These are phyloP conservation scores for Fusarium chuoi DNA, from an alignment of 2,329 filamentous ascomycete species.

Conservation along the genomic window DNA sequence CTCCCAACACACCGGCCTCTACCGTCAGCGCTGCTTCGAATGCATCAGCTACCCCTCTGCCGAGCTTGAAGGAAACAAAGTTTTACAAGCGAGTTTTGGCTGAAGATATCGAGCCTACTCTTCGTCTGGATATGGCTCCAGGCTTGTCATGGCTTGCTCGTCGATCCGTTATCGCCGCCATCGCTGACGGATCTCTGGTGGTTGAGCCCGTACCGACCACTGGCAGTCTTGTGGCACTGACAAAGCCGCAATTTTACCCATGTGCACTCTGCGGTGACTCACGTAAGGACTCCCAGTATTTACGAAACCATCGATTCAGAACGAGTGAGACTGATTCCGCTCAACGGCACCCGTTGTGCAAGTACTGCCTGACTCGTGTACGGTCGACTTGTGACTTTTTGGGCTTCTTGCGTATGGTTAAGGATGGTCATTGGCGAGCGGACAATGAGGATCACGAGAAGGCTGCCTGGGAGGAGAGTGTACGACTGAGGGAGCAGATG, in stretches of 20 bases:
- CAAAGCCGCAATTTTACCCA: slow-evolving; percentile 68
- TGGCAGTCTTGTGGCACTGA: slow-evolving; percentile 59
- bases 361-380: slow-evolving; percentile 84
- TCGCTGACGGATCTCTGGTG: slow-evolving; percentile 85
- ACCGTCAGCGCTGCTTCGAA: slow-evolving; percentile 58
- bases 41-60: slow-evolving; percentile 52
- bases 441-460: slow-evolving; percentile 87
- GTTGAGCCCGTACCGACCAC: slow-evolving; percentile 85
- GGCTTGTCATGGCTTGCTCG: slow-evolving; percentile 94
- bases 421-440: slow-evolving; percentile 90
- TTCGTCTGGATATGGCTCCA: slow-evolving; percentile 88
- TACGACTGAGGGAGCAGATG: slow-evolving; percentile 90
- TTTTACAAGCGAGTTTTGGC: slow-evolving; percentile 91
- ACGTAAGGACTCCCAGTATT: slow-evolving; percentile 75
- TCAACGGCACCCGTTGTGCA: slow-evolving; percentile 89
- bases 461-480: slow-evolving; percentile 93
- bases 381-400: slow-evolving; percentile 93
- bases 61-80: slow-evolving; percentile 84
- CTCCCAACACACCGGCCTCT: slow-evolving; percentile 67
- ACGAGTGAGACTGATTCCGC: slow-evolving; percentile 88
- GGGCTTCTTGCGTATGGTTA: slow-evolving; percentile 88
- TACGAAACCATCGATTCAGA: slow-evolving; percentile 87
- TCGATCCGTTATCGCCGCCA: slow-evolving; percentile 82
- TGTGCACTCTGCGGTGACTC: slow-evolving; percentile 92
- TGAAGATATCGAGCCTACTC: slow-evolving; percentile 94